Base-by-base conservation (phyloP, 1,139 yeast genomes). In the Candida mesenterica region DNA sequence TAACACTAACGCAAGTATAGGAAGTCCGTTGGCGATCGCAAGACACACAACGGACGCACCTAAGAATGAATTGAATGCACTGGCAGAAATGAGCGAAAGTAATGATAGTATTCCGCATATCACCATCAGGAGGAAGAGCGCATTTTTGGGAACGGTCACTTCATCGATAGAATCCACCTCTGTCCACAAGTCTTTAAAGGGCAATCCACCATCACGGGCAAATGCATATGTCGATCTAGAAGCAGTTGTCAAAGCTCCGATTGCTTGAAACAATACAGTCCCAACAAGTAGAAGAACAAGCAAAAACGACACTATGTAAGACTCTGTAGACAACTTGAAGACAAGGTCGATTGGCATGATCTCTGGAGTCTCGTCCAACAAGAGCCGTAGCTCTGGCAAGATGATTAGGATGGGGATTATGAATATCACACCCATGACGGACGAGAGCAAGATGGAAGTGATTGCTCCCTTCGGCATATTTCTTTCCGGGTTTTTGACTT, bases 181-280 rank as follows among this genome's bases (percentile, higher is more conserved):
- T 4, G 79, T 72, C 84, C 89, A 84, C 26, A 72, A 55, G 8
- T 72, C 65, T 40, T 81, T 76, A 47, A 72, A 79, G 0, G 96
- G 96, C 32, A 88, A 62, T 0, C 94, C 96, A 31, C 85, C 89
- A 56, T 88, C 97, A 59, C 97, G 77, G 35, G 95, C 87, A 61
- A 88, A 81, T 10, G 95, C 88, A 64, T 80, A 88, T 1, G 90
- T 84, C 24, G 87, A 80, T 65, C 96, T 77, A 5, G 95, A 85
- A 1, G 94, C 90, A 0, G 96, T 86, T 0, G 95, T 85, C 23
- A 86, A 68, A 1, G 92, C 71, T 24, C 95, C 94, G 39, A 84
- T 80, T 4, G 89, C 82, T 29, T 89, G 92, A 55, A 85, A 83
- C 15, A 83, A 50, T 29, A 85, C 76, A 16, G 92, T 83, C 0